Evolutionary conservation across 352 stramenopile species (phyloP), one percentile per base, ranked within the genome.

Genomic region (Bremia lactucae): DNA sequence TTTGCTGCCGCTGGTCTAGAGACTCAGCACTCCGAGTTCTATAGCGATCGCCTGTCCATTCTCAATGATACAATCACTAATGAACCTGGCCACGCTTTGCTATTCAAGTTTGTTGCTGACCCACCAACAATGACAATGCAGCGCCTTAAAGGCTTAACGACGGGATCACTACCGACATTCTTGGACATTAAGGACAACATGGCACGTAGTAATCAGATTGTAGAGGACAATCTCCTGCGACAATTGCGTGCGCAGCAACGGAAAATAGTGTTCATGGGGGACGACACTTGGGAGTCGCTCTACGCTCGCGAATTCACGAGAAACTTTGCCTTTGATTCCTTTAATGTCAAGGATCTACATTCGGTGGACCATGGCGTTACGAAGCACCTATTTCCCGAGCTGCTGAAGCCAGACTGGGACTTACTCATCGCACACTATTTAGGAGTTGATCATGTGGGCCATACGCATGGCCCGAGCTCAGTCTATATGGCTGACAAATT

Each of bases 101-200:
- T 98, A 29, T 74, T 95, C 36, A 84, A 94, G 49, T 98, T 99
- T 48, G 82, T 97, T 13, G 95, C 95, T 0, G 96, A 99, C 60
- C 90, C 95, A 40, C 96, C 96, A 6, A 99, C 96, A n/a, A 96
- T 98, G 42, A 99, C 96, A 3, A 97, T 98, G 85, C 95, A 98
- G 62, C 74, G 96, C 3, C 73, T 99, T 6, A 98, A 98, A 59
- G 95, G 91, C 1, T 64, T 99, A 22, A 98, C 94, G 22, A 98
- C 95, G 0, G 96, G 96, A 24, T 92, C 81, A n/a, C 62, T 98
- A 18, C 96, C 96, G 14, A 98, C 96, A 6, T 99, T 99, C 69
- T 73, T 97, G 22, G 95, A 98, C 55, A 97, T 98, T 56, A 87
- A 89, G 41, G 74, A 95, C 40, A 96, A 96, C 55, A 94, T 97